Evolutionary conservation across 169 alveolate genomes (phyloP).

Genomic region (Plasmodium malariae): DNA sequence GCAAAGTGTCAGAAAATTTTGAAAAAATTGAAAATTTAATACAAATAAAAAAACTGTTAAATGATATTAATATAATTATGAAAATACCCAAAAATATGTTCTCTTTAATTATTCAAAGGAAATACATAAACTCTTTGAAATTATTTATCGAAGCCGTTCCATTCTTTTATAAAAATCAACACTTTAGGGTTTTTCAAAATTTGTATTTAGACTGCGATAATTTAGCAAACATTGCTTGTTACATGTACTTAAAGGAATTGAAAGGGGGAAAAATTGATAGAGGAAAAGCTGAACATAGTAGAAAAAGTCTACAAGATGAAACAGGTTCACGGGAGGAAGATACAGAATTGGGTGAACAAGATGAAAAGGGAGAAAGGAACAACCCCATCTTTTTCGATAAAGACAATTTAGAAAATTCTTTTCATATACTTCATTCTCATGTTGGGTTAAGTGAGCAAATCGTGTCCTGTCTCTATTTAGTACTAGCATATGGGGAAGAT

Average conservation of each 20-base stretch:
- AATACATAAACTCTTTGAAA: conserved; percentile 25
- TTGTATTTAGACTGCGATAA: conserved; percentile 53
- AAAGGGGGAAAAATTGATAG: conserved; percentile 5
- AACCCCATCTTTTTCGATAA: background rate
- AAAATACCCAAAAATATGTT: conserved; percentile 60
- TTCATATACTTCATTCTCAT: conserved; percentile 13
- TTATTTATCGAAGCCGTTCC: conserved; percentile 62
- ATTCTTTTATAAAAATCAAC: conserved; percentile 35
- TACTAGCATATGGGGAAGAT: conserved; percentile 39
- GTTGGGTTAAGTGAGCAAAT: conserved; percentile 29
- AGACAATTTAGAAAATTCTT: conserved; percentile 5
- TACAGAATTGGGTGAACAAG: background rate
- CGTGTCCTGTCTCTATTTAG: background rate
- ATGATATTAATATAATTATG: conserved; percentile 55
- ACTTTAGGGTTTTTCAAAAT: conserved; percentile 12
- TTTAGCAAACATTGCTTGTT: conserved; percentile 65
- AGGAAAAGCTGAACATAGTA: background rate
- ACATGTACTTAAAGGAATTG: conserved; percentile 16
- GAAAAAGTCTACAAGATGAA: background rate
- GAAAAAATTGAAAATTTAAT: conserved; percentile 52
- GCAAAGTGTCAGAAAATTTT: conserved; percentile 5
- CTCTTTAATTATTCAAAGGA: conserved; percentile 1
- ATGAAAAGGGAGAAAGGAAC: background rate
- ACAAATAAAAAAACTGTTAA: conserved; percentile 50
- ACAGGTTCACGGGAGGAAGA: background rate